These are phyloP conservation scores for Cadophora malorum DNA, from an alignment of 2,329 filamentous ascomycete species.

Conservation along the genomic window DNA sequence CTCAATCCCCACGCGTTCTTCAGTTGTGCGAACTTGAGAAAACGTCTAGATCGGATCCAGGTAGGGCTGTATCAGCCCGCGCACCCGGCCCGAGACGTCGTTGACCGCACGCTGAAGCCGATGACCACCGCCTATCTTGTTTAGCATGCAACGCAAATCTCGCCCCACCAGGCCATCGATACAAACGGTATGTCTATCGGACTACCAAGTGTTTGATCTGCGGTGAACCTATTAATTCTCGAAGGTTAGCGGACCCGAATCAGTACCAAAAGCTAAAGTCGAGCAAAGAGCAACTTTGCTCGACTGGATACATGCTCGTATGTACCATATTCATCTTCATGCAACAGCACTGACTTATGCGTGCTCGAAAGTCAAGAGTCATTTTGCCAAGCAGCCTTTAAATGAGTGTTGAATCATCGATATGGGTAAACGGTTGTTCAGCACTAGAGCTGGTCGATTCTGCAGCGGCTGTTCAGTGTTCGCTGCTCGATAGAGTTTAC, in stretches of 20 bases:
- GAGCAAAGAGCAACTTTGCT: no score
- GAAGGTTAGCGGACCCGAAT: neutral
- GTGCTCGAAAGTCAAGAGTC: neutral
- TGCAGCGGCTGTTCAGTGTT: neutral
- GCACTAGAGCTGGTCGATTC: neutral
- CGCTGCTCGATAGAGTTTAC: slow-evolving; percentile 5
- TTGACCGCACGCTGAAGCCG: neutral
- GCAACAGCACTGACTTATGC: neutral
- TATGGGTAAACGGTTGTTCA: slow-evolving; percentile 1
- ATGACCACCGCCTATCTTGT: no score
- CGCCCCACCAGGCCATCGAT: no score
- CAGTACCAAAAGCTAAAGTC: neutral
- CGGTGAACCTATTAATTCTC: neutral
- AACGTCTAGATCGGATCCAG: neutral
- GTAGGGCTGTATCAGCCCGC: neutral
- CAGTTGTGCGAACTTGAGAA: neutral
- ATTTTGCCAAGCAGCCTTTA: neutral
- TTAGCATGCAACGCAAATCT: no score
- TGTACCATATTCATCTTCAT: neutral
- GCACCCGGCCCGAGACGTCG: neutral
- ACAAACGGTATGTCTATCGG: neutral
- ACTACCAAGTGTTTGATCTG: neutral
- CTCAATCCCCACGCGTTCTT: neutral
- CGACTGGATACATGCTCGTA: neutral
- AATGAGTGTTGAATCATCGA: neutral